These are phyloP conservation scores for Aspergillus nomiae DNA, from an alignment of 2,329 filamentous ascomycete genomes.

Conservation along the genomic window DNA sequence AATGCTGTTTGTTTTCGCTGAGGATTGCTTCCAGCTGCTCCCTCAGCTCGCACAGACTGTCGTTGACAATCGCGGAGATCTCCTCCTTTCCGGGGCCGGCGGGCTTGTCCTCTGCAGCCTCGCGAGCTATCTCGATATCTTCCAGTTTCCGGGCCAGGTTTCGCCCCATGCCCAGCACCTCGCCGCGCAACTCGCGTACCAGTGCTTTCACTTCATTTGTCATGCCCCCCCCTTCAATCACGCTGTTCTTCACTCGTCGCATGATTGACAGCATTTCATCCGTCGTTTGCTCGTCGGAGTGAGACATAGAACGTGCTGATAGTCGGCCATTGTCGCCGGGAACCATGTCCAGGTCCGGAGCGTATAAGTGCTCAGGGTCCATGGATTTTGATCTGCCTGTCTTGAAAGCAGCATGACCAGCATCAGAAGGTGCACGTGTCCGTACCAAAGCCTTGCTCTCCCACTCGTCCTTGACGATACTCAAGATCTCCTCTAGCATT, in stretches of 20 bases:
- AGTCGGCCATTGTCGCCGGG: slow-evolving; percentile 23
- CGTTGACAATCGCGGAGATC: slow-evolving; percentile 74
- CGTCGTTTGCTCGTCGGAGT: slow-evolving; percentile 57
- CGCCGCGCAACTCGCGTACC: slow-evolving; percentile 84
- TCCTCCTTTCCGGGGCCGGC: slow-evolving; percentile 63
- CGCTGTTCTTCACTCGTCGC: slow-evolving; percentile 85
- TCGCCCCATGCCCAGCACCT: slow-evolving; percentile 91
- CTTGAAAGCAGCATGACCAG: slow-evolving; percentile 32
- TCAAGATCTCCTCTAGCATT: slow-evolving; percentile 74
- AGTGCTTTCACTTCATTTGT: slow-evolving; percentile 91
- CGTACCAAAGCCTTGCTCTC: slow-evolving; percentile 57
- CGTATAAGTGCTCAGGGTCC: slow-evolving; percentile 27
- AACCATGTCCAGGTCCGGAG: slow-evolving; percentile 25
- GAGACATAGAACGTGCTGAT: slow-evolving; percentile 29
- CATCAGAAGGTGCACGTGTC: slow-evolving; percentile 33
- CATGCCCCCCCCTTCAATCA: slow-evolving; percentile 82
- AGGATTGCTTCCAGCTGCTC: slow-evolving; percentile 81
- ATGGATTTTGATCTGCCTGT: slow-evolving; percentile 37
- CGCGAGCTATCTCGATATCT: slow-evolving; percentile 57
- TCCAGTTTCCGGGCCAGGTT: slow-evolving; percentile 79
- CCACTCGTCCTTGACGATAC: slow-evolving; percentile 61
- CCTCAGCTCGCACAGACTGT: slow-evolving; percentile 79
- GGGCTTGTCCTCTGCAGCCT: slow-evolving; percentile 48
- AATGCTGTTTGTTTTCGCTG: slow-evolving; percentile 71
- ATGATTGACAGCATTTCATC: slow-evolving; percentile 84